These are phyloP conservation scores for Hypomontagnella monticulosa DNA, from an alignment of 495 filamentous ascomycete genomes.

Conservation along the genomic window DNA sequence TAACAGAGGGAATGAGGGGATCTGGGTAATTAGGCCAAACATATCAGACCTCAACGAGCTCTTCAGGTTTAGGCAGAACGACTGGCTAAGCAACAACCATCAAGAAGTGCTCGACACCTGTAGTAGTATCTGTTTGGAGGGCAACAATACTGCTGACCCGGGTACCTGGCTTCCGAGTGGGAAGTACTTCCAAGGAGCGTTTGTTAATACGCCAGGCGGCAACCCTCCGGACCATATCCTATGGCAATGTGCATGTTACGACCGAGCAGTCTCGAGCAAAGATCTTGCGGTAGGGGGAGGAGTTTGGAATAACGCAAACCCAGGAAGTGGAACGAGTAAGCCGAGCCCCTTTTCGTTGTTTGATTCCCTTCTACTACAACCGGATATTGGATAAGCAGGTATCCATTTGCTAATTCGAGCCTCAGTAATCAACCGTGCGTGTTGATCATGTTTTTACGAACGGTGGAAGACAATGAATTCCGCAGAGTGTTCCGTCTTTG, in stretches of 20 bases:
- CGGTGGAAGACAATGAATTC: neutral
- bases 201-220: conserved; percentile 38
- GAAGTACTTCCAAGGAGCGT: conserved; percentile 33
- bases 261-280: conserved; percentile 25
- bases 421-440: conserved; percentile 34
- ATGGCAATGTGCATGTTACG: conserved; percentile 40
- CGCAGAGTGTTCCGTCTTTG: too few species aligned
- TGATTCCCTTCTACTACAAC: neutral
- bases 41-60: conserved; percentile 26
- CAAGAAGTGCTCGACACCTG: conserved; percentile 34
- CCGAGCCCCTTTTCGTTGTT: neutral
- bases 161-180: conserved; percentile 35
- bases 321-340: conserved; percentile 40
- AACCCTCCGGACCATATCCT: conserved; percentile 28
- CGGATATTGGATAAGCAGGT: neutral
- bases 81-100: conserved; percentile 38
- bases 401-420: conserved; percentile 5
- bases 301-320: conserved; percentile 39
- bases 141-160: conserved; percentile 34
- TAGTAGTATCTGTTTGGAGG: conserved; percentile 27
- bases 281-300: conserved; percentile 29
- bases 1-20: conserved; percentile 36
- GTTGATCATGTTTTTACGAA: conserved; percentile 14
- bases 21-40: conserved; percentile 35
- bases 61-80: conserved; percentile 28